A percentile compares a stretch with the other conserved stretches of the same genome.
These are phyloP conservation scores for Paraphaeosphaeria minitans DNA, from an alignment of 2,329 filamentous ascomycete genomes.

Conservation along the genomic window DNA sequence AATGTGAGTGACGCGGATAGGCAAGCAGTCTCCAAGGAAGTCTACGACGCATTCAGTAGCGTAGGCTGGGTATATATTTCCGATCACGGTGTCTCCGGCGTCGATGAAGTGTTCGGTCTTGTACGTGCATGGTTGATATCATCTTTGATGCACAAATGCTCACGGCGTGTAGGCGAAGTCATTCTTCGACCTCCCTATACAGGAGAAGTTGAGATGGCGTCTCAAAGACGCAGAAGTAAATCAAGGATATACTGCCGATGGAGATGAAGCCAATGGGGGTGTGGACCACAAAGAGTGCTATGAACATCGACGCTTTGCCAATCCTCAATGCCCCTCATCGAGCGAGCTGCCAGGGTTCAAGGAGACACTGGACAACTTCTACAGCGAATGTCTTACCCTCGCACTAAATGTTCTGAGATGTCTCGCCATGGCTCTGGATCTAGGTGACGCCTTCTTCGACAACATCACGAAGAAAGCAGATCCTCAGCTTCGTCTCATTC, in stretches of 20 bases:
- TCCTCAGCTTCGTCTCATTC: slow-evolving; percentile 33
- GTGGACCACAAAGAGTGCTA: slow-evolving; percentile 37
- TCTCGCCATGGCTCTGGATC: slow-evolving; percentile 34
- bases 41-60: slow-evolving; percentile 47
- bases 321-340: slow-evolving; percentile 25
- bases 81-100: slow-evolving; percentile 46
- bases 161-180: slow-evolving; percentile 27
- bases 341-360: slow-evolving; percentile 32
- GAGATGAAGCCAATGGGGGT: slow-evolving; percentile 42
- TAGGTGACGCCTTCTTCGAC: slow-evolving; percentile 33
- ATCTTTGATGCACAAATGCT: not conserved
- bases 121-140: slow-evolving; percentile 18
- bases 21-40: slow-evolving; percentile 31
- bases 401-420: slow-evolving; percentile 30
- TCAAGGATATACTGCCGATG: slow-evolving; percentile 47
- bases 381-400: slow-evolving; percentile 27
- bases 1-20: slow-evolving; percentile 26
- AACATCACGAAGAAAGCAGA: slow-evolving; percentile 30
- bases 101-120: slow-evolving; percentile 37
- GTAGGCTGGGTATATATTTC: slow-evolving; percentile 52
- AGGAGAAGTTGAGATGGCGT: slow-evolving; percentile 44
- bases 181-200: slow-evolving; percentile 44
- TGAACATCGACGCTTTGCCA: slow-evolving; percentile 28
- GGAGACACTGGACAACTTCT: slow-evolving; percentile 29
- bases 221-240: slow-evolving; percentile 46